A percentile compares a stretch with the other conserved stretches of the same genome.
phyloP scores from a whole-genome alignment of 805 yeast species.

The Ogataea salicorniae region DNA sequence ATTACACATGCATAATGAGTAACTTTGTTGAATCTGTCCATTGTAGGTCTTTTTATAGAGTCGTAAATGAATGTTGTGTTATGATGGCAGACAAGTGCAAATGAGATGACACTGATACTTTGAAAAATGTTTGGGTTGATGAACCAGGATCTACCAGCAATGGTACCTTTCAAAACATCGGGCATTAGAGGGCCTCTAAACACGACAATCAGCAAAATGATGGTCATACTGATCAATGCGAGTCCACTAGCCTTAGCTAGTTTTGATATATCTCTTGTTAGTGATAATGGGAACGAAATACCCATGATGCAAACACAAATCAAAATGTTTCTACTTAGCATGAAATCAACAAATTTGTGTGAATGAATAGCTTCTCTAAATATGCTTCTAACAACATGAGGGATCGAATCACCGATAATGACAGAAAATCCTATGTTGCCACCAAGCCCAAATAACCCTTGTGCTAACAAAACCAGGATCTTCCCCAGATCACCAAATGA shows the following conservation, averaged over 20 bases:
- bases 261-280: constrained; percentile 75
- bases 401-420: constrained; percentile 91
- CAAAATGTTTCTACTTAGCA: constrained; percentile 64
- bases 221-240: constrained; percentile 78
- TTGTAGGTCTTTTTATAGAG: constrained; percentile 70
- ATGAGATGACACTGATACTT: constrained; percentile 90
- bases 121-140: constrained; percentile 69
- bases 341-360: constrained; percentile 39
- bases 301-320: constrained; percentile 65
- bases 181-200: constrained; percentile 65
- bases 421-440: constrained; percentile 93
- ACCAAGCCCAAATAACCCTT: constrained; percentile 88
- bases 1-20: constrained; percentile 83
- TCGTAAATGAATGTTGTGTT: constrained; percentile 87
- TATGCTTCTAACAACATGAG: constrained; percentile 73
- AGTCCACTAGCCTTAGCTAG: constrained; percentile 83
- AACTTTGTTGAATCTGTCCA: constrained; percentile 66
- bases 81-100: constrained; percentile 94
- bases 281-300: constrained; percentile 77
- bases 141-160: constrained; percentile 42
- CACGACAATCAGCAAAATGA: constrained; percentile 70
- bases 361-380: constrained; percentile 42
- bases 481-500: constrained; percentile 77
- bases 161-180: constrained; percentile 40
- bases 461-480: constrained; percentile 61